Conservation (phyloP, 1,284 basidiomycete species). For the Ustilago trichophora region DNA sequence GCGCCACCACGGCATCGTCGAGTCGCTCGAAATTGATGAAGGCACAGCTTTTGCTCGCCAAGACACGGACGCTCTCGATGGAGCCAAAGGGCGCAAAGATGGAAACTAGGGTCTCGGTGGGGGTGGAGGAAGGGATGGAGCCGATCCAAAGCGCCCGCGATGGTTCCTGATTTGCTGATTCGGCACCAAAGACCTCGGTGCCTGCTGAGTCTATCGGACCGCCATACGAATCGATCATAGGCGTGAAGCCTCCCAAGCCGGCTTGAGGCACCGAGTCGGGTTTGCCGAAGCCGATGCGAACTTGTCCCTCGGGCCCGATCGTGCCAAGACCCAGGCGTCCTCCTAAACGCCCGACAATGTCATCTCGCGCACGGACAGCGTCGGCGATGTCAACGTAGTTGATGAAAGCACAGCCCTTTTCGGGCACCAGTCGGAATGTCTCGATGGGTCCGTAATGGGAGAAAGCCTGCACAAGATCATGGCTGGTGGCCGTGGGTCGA, state of each 20-base stretch:
- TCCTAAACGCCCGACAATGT: constrained; percentile 90
- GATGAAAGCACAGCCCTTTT: constrained; percentile 99
- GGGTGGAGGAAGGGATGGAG: constrained; percentile 48
- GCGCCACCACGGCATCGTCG: constrained; percentile 92
- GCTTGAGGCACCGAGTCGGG: constrained; percentile 78
- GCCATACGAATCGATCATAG: constrained; percentile 4
- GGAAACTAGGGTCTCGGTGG: constrained; percentile 73
- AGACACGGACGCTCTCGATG: constrained; percentile 92
- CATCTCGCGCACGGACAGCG: constrained; percentile 93
- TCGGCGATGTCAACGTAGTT: constrained; percentile 95
- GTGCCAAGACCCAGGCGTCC: constrained; percentile 79
- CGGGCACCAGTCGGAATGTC: constrained; percentile 88
- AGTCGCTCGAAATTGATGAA: constrained; percentile 96
- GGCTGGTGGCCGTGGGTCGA: constrained; percentile 88
- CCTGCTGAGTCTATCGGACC: constrained; percentile 1
- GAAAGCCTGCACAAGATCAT: constrained; percentile 93
- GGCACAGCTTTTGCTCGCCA: constrained; percentile 96
- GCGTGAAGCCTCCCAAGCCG: constrained; percentile 22
- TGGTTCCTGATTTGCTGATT: constrained; percentile 33
- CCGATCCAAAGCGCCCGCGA: constrained; percentile 61
- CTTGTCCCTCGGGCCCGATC: constrained; percentile 73
- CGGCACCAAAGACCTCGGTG: constrained; percentile 18
- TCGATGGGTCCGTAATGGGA: constrained; percentile 96
- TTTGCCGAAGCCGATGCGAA: constrained; percentile 97
- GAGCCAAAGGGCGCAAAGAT: constrained; percentile 93